Evolutionary conservation across 163 green algal genomes (phyloP).

Genomic region (Chlamydomonas reinhardtii): DNA sequence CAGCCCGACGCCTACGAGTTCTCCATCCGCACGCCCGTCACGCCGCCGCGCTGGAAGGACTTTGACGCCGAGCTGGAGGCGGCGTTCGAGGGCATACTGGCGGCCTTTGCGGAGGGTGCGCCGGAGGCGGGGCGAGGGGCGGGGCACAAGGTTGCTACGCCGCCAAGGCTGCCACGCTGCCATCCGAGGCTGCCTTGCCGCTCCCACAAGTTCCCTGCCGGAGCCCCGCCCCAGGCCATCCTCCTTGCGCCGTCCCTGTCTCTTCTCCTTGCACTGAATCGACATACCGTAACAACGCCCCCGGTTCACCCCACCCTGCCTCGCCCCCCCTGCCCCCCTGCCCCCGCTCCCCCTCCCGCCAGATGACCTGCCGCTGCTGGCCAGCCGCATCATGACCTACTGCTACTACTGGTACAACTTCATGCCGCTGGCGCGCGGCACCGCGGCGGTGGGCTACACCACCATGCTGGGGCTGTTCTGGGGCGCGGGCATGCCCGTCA

Average conservation of each 20-base stretch:
- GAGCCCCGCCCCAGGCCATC: no score
- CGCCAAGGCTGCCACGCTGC: no score
- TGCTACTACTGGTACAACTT: constrained; percentile 93
- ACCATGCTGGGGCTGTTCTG: constrained; percentile 88
- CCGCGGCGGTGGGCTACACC: constrained; percentile 88
- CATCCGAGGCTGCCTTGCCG: no score
- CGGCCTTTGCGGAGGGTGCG: constrained; percentile 63
- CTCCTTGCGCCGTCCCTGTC: no score
- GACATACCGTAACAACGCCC: no score
- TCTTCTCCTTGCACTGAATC: no score
- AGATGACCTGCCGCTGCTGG: constrained; percentile 37
- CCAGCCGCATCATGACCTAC: constrained; percentile 35
- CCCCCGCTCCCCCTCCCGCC: neutral
- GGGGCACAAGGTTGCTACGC: no score
- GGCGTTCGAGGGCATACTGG: constrained; percentile 76
- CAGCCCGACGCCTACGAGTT: constrained; percentile 90
- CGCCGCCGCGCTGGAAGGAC: constrained; percentile 86
- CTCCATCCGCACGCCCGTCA: constrained; percentile 93
- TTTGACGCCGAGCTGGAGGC: constrained; percentile 87
- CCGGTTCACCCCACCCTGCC: no score
- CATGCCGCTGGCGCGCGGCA: constrained; percentile 94
- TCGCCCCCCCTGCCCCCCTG: neutral
- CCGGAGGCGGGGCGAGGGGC: neutral
- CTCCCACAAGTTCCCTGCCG: no score
- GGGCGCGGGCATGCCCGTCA: constrained; percentile 86